A percentile compares a stretch with the other conserved stretches of the same genome.
Conservation (phyloP, 2,329 filamentous ascomycete species). For the Plectosphaerella plurivora region DNA sequence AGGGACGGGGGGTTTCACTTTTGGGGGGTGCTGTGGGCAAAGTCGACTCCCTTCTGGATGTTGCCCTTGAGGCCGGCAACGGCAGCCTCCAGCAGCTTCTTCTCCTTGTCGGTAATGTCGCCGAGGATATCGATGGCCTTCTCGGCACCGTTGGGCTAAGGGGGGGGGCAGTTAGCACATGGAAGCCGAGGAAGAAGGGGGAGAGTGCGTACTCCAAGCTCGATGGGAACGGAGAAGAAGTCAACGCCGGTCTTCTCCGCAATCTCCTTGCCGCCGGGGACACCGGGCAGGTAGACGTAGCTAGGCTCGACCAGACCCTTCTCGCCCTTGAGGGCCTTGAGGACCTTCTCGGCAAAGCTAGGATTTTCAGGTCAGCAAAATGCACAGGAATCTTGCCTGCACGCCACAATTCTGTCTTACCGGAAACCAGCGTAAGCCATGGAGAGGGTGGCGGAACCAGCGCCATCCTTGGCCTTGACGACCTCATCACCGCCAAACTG, state of each 20-base stretch:
- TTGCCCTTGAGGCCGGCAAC: slow-evolving; percentile 82
- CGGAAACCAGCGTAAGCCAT: slow-evolving; percentile 96
- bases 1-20: slow-evolving; percentile 59
- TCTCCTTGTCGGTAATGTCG: slow-evolving; percentile 78
- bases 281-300: slow-evolving; percentile 90
- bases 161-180: slow-evolving; percentile 21
- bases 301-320: slow-evolving; percentile 92
- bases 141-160: slow-evolving; percentile 74
- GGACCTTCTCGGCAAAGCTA: slow-evolving; percentile 90
- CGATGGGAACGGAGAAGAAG: slow-evolving; percentile 94
- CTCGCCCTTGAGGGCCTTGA: slow-evolving; percentile 84
- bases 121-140: slow-evolving; percentile 78
- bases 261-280: slow-evolving; percentile 82
- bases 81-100: slow-evolving; percentile 74
- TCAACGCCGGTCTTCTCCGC: slow-evolving; percentile 79
- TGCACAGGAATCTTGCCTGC: slow-evolving; percentile 2
- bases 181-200: slow-evolving; percentile 9
- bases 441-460: slow-evolving; percentile 84
- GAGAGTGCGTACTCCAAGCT: slow-evolving; percentile 75
- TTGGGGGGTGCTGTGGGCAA: slow-evolving; percentile 81
- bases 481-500: slow-evolving; percentile 98
- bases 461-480: slow-evolving; percentile 89
- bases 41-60: slow-evolving; percentile 89
- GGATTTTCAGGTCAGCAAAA: slow-evolving; percentile 9
- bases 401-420: slow-evolving; percentile 38